These are phyloP conservation scores for Tanacetum coccineum DNA, from an alignment of 129 eudicot species.

Conservation along the genomic window DNA sequence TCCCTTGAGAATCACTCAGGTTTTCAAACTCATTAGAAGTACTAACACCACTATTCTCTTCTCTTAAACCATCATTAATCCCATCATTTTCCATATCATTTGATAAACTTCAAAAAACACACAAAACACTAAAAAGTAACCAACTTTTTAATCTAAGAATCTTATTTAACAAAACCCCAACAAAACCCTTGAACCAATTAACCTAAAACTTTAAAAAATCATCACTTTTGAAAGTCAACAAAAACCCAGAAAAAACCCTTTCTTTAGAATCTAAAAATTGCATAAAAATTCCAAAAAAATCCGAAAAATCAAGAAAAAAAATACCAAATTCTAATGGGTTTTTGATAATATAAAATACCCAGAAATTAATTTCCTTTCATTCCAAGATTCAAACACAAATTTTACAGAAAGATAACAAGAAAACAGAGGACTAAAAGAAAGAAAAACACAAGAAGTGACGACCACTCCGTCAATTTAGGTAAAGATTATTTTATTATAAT, in stretches of 20 bases:
- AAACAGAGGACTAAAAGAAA: slow-evolving; percentile 16
- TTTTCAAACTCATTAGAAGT: slow-evolving; percentile 24
- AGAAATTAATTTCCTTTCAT: neutral
- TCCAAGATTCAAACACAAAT: slow-evolving; percentile 10
- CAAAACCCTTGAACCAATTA: slow-evolving; percentile 25
- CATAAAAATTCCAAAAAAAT: neutral
- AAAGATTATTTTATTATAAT: neutral
- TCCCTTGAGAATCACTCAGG: too few species aligned
- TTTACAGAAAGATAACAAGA: neutral
- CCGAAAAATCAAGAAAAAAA: neutral
- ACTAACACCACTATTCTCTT: slow-evolving; percentile 28
- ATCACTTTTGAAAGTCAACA: too few species aligned
- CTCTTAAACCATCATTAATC: slow-evolving; percentile 12
- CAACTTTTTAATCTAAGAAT: neutral
- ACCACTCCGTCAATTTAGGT: slow-evolving; percentile 31
- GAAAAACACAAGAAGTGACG: slow-evolving; percentile 20
- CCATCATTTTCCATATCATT: slow-evolving; percentile 56
- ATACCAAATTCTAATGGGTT: neutral
- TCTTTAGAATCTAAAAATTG: slow-evolving; percentile 24
- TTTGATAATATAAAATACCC: neutral
- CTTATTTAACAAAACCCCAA: slow-evolving; percentile 22
- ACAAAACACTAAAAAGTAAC: slow-evolving; percentile 12
- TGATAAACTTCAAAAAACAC: slow-evolving; percentile 20
- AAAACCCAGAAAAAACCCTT: too few species aligned
- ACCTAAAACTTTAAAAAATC: too few species aligned